Evolutionary conservation across 495 filamentous ascomycete genomes (phyloP).

Genomic region (Friedmanniomyces simplex): DNA sequence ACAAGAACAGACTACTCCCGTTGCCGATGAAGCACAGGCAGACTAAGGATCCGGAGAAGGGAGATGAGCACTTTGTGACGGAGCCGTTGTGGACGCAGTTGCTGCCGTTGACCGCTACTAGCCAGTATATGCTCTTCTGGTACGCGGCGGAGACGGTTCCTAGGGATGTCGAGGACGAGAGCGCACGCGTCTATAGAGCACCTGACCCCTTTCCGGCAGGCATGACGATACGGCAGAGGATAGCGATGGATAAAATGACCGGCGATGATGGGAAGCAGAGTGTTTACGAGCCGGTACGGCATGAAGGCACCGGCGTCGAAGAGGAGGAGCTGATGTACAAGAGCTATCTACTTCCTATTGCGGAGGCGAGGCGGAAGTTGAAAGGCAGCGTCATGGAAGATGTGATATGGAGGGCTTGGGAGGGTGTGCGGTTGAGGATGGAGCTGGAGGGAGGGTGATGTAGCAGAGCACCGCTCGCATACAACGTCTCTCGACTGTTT

Average conservation of each 20-base stretch:
- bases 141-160: constrained; percentile 42
- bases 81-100: constrained; percentile 39
- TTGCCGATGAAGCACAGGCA: constrained; percentile 35
- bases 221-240: constrained; percentile 30
- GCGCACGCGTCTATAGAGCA: constrained; percentile 15
- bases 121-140: constrained; percentile 41
- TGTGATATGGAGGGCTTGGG: constrained; percentile 37
- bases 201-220: constrained; percentile 26
- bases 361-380: constrained; percentile 35
- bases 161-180: constrained; percentile 26
- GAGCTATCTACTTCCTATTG: constrained; percentile 32
- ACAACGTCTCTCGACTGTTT: too few species aligned
- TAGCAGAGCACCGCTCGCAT: too few species aligned
- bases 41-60: constrained; percentile 9
- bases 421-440: too few species aligned
- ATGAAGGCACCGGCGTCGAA: constrained; percentile 38
- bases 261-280: constrained; percentile 10
- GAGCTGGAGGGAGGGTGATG: too few species aligned
- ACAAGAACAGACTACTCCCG: constrained; percentile 39
- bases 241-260: constrained; percentile 25
- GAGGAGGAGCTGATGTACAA: constrained; percentile 37
- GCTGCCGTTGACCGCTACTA: constrained; percentile 21
- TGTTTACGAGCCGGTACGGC: constrained; percentile 33
- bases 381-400: constrained; percentile 31
- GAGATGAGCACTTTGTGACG: constrained; percentile 23